Conservation (phyloP, 148 eudicot species). For the Amaranthus cruentus region DNA sequence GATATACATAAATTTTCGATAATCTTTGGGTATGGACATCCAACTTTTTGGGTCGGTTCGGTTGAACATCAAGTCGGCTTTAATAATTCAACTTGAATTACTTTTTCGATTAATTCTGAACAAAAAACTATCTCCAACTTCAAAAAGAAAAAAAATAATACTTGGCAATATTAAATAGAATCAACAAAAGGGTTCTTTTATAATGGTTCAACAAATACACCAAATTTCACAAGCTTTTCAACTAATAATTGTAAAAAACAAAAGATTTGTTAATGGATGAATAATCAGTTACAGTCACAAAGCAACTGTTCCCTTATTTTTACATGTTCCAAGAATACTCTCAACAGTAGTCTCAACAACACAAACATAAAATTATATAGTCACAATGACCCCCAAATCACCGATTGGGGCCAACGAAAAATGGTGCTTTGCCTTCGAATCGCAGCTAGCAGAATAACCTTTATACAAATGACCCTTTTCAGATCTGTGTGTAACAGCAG, state of each 20-base stretch:
- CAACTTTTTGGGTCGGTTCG: too few species aligned
- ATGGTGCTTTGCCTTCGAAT: background rate
- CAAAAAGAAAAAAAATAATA: too few species aligned
- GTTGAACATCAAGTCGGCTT: too few species aligned
- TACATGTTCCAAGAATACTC: background rate
- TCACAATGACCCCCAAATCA: background rate
- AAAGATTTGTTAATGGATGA: conserved; percentile 8
- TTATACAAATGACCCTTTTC: background rate
- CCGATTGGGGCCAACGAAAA: background rate
- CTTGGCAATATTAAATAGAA: too few species aligned
- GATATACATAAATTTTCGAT: too few species aligned
- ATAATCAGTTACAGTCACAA: conserved; percentile 15
- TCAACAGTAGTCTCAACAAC: conserved; percentile 9
- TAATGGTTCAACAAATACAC: too few species aligned
- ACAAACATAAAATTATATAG: background rate
- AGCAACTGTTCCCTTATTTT: conserved; percentile 24
- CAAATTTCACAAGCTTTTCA: background rate
- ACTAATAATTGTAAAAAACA: background rate
- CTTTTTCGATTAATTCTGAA: too few species aligned
- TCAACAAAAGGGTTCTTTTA: too few species aligned
- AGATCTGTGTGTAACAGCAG: background rate
- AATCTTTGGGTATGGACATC: too few species aligned
- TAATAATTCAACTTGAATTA: too few species aligned
- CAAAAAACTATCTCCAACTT: too few species aligned
- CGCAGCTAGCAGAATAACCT: background rate